Percentiles rank a stretch among this genome's conserved stretches.
Conservation (phyloP, 345 rosid genomes). For the Boechera stricta region DNA sequence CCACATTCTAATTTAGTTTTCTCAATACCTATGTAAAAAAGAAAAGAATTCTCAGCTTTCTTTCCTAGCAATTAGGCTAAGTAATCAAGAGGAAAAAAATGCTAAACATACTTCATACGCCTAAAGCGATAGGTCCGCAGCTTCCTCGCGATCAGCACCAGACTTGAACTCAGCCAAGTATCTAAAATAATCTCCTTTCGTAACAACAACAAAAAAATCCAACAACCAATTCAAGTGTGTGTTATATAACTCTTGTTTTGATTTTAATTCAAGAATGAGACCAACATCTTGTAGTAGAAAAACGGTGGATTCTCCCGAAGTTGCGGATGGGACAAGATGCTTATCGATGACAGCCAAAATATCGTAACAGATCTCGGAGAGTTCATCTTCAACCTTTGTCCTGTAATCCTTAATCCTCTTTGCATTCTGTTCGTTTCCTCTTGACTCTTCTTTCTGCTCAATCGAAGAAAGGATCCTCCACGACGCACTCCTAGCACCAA, state of each 20-base stretch:
- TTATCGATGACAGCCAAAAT: conserved; percentile 60
- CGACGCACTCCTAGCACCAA: conserved; percentile 79
- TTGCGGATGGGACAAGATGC: conserved; percentile 69
- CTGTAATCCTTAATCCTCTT: conserved; percentile 76
- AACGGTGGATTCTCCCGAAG: conserved; percentile 78
- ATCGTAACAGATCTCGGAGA: conserved; percentile 71
- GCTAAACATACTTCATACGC: conserved; percentile 46
- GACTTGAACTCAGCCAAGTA: conserved; percentile 63
- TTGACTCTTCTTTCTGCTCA: conserved; percentile 85
- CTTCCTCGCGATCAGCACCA: conserved; percentile 55
- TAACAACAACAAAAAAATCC: conserved; percentile 26
- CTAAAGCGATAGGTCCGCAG: conserved; percentile 54
- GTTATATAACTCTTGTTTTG: not conserved
- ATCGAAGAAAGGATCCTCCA: conserved; percentile 79
- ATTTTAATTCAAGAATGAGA: not conserved
- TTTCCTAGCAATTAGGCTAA: not conserved
- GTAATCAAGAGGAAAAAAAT: not conserved
- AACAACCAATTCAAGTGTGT: not conserved
- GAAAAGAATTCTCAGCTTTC: not conserved
- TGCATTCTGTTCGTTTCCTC: conserved; percentile 70
- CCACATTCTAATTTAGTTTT: too few species aligned
- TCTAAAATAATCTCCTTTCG: conserved; percentile 69
- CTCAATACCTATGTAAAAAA: conserved; percentile 24
- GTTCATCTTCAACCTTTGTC: conserved; percentile 77
- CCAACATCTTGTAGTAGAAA: conserved; percentile 71